These are phyloP conservation scores for Suillus luteus DNA, from an alignment of 768 basidiomycete species.

Conservation along the genomic window DNA sequence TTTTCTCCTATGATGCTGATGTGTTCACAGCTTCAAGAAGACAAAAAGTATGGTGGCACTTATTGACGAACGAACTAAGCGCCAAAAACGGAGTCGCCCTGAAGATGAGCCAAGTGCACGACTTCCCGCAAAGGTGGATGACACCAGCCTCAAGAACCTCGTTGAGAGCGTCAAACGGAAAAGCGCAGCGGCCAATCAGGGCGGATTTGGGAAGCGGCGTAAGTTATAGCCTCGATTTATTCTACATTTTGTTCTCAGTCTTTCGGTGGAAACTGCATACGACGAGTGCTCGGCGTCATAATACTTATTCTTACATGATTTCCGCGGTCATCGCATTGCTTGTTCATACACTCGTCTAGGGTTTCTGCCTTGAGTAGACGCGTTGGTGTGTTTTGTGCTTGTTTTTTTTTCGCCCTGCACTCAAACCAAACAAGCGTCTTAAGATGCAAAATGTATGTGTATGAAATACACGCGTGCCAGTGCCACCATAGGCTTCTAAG, in stretches of 20 bases:
- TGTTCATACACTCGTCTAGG: not conserved
- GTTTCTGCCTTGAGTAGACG: not conserved
- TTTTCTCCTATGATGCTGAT: not conserved
- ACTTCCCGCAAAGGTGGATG: conserved; percentile 18
- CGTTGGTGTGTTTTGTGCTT: not conserved
- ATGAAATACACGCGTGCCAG: not conserved
- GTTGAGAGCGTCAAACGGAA: conserved; percentile 91
- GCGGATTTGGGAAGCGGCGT: conserved; percentile 41
- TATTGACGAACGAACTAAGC: conserved; percentile 78
- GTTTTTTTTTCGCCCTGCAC: not conserved
- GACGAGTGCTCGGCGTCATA: not conserved
- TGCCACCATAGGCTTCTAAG: not conserved
- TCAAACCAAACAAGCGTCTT: not conserved
- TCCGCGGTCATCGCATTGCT: not conserved
- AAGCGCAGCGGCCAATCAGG: conserved; percentile 38
- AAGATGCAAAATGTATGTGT: not conserved
- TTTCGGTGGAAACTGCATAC: not conserved
- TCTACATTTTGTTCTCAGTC: not conserved
- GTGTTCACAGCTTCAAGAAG: conserved; percentile 74
- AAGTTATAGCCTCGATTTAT: conserved; percentile 27
- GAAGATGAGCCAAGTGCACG: conserved; percentile 5
- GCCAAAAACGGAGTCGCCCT: conserved; percentile 43
- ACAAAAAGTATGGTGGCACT: conserved; percentile 88
- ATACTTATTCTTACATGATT: not conserved
- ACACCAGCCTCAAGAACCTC: conserved; percentile 57